Evolutionary conservation across 805 yeast genomes (phyloP).

Genomic region (Yamadazyma insecticola): DNA sequence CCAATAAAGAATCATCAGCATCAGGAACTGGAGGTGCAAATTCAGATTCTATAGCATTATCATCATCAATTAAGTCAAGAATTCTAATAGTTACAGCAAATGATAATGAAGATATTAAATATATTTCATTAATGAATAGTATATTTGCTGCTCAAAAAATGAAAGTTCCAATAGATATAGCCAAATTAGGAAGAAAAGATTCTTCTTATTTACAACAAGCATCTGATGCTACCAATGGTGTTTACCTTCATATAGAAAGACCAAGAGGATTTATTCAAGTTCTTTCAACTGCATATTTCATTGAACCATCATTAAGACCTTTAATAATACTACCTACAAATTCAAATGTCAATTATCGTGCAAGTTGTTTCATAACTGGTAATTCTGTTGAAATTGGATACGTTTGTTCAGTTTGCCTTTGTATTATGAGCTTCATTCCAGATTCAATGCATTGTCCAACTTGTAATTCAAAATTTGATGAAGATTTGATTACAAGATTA

Average conservation of each 20-base stretch:
- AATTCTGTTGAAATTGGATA: constrained; percentile 87
- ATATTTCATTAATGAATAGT: constrained; percentile 91
- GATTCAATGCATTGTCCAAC: constrained; percentile 72
- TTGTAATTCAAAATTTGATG: constrained; percentile 76
- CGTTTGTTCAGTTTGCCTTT: constrained; percentile 92
- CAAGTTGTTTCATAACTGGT: constrained; percentile 91
- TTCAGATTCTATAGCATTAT: constrained; percentile 6
- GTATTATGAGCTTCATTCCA: constrained; percentile 71
- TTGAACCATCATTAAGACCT: constrained; percentile 80
- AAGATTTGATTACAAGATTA: constrained; percentile 51
- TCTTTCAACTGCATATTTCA: constrained; percentile 71
- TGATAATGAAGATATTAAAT: constrained; percentile 73
- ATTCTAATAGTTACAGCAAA: constrained; percentile 60
- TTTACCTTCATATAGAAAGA: constrained; percentile 64
- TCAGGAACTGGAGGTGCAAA: constrained; percentile 5
- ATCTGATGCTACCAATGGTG: constrained; percentile 89
- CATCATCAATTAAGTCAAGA: constrained; percentile 27
- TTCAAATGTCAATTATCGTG: constrained; percentile 85
- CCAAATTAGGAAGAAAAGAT: constrained; percentile 59
- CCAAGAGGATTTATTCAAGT: constrained; percentile 81
- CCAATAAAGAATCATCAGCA: constrained; percentile 11
- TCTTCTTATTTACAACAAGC: constrained; percentile 93
- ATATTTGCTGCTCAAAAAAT: constrained; percentile 94
- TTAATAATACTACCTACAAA: constrained; percentile 77
- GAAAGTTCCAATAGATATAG: constrained; percentile 86